Evolutionary conservation across 139 green algal species (phyloP), one percentile per base, ranked within the genome.

Genomic region (Chlamydomonas sphaeroides): DNA sequence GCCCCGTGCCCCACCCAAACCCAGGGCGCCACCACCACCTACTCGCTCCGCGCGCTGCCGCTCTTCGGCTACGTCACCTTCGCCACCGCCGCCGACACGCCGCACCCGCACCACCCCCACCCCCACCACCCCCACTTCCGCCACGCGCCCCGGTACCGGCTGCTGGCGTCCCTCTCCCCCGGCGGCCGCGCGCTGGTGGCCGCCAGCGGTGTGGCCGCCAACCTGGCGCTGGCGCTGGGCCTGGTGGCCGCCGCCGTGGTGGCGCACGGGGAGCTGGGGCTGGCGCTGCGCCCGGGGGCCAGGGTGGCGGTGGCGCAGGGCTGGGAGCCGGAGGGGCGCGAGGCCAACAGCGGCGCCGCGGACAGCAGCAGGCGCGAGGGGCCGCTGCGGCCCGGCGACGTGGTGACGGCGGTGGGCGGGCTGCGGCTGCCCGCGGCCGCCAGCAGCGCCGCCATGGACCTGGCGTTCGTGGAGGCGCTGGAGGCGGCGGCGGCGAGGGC

Each of bases 31-130:
- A 25, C 23, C 59, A 80, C 74, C n/a, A 80, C 57, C 38, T 80
- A 80, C 74, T 62, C 30, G 3, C 74, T 80, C 21, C 59, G 74
- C 8, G 74, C 74, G 28, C 21, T 80, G 30, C 74, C 74, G 32
- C 59, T 80, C 15, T 36, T 80, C 28, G 74, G 74, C 74, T 80
- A 68, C 59, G 59, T 80, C 17, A 49, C 56, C 4, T 80, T 80
- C 59, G 28, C 49, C 28, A 71, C 59, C 8, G 30, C n/a, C 21
- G n/a, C 49, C 1, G 6, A 68, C 33, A n/a, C n/a, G n/a, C n/a
- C n/a, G n/a, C n/a, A n/a, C n/a, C n/a, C n/a, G 33, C 36, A 7
- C 8, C 10, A 5, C 30, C 68, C n/a, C n/a, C n/a, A n/a, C n/a
- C n/a, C n/a, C n/a, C n/a, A n/a, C n/a, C n/a, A n/a, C n/a, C n/a